Evolutionary conservation across 164 flowering plant species (phyloP).

Genomic region (Taxillus chinensis): DNA sequence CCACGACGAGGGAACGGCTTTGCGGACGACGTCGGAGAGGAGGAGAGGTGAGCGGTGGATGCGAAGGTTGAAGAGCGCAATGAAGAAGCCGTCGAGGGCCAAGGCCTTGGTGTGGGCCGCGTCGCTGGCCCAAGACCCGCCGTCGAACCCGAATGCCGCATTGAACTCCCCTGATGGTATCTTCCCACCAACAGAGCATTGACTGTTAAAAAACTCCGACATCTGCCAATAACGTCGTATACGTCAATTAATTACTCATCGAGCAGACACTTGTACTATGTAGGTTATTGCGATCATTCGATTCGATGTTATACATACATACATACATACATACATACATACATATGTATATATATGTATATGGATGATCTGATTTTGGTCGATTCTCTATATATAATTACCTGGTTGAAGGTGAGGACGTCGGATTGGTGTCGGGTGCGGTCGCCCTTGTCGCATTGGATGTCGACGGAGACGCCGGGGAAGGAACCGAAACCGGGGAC

Average conservation of each 20-base stretch:
- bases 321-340: too few species aligned
- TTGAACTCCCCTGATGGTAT: conserved; percentile 72
- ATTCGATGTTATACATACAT: too few species aligned
- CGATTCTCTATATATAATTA: conserved; percentile 5
- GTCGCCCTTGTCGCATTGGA: conserved; percentile 81
- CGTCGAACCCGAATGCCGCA: conserved; percentile 55
- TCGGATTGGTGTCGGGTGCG: conserved; percentile 58
- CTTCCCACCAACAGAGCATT: conserved; percentile 45
- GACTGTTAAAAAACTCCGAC: conserved; percentile 66
- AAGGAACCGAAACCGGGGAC: conserved; percentile 48
- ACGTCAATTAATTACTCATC: too few species aligned
- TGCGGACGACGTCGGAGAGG: conserved; percentile 49
- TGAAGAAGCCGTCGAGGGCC: conserved; percentile 62
- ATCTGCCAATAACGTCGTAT: conserved; percentile 31
- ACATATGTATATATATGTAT: too few species aligned
- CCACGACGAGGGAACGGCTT: conserved; percentile 73
- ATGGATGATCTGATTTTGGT: too few species aligned
- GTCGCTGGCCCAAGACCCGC: conserved; percentile 65
- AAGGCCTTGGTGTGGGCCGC: conserved; percentile 49
- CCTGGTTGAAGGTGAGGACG: conserved; percentile 70
- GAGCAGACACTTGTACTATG: too few species aligned
- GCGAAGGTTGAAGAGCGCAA: conserved; percentile 40
- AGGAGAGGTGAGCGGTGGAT: conserved; percentile 49
- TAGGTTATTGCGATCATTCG: too few species aligned
- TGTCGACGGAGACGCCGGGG: conserved; percentile 41